A percentile compares a stretch with the other conserved stretches of the same genome.
Conservation (phyloP, 108 stramenopile genomes). For the Conticribra guillardii region DNA sequence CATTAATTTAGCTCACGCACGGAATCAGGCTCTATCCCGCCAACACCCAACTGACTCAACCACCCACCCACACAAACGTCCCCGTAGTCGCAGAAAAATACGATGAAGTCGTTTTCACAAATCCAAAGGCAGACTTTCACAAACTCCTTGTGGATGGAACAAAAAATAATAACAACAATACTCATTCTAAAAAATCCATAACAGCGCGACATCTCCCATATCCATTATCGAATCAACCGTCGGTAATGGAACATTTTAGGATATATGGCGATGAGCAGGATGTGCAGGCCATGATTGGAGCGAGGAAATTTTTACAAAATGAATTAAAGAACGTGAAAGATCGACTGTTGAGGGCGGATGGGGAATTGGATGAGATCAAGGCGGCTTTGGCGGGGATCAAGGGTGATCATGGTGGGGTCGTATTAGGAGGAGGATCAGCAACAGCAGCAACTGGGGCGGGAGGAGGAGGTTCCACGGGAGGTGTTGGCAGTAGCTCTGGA, state of each 20-base stretch:
- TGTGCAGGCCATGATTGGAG: conserved; percentile 61
- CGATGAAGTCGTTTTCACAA: conserved; percentile 97
- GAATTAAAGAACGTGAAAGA: conserved; percentile 72
- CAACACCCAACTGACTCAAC: conserved; percentile 15
- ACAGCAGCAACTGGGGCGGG: no score
- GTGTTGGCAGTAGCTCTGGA: no score
- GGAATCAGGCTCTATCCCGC: conserved; percentile 86
- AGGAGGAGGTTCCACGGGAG: no score
- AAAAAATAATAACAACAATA: no score
- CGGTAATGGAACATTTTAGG: conserved; percentile 52
- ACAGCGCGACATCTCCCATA: conserved; percentile 16
- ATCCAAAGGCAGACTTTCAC: conserved; percentile 79
- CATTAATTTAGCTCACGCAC: conserved; percentile 87
- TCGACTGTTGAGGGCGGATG: conserved; percentile 56
- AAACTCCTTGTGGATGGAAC: conserved; percentile 45
- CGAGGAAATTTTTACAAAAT: conserved; percentile 68
- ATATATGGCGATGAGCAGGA: conserved; percentile 69
- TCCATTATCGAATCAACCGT: conserved; percentile 46
- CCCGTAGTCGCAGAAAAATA: conserved; percentile 90
- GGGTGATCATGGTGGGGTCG: conserved; percentile 14
- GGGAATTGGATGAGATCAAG: conserved; percentile 61
- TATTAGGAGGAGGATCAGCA: no score
- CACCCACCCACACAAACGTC: conserved; percentile 30
- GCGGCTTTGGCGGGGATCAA: conserved; percentile 32
- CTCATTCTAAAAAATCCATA: no score